phyloP scores from a whole-genome alignment of 2,329 filamentous ascomycete genomes.

The Didymosphaeria variabile region DNA sequence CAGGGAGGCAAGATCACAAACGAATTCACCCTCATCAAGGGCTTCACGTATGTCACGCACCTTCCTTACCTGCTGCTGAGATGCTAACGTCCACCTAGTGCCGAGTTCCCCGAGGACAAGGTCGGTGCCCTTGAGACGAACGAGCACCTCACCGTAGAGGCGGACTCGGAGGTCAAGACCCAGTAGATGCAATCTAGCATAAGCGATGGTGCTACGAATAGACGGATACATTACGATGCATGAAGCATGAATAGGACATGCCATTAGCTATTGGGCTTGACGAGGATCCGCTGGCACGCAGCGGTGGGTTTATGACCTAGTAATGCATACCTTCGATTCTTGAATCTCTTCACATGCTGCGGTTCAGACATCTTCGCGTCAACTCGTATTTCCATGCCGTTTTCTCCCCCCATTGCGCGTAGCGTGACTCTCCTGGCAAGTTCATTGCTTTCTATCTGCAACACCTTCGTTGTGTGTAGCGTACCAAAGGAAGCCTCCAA shows the following conservation, averaged over 20 bases:
- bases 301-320: background rate
- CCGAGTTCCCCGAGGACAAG: slow-evolving; percentile 73
- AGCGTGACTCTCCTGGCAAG: too few species aligned
- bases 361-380: background rate
- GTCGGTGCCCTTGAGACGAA: slow-evolving; percentile 72
- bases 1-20: slow-evolving; percentile 86
- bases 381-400: background rate
- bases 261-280: background rate
- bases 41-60: slow-evolving; percentile 77
- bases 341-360: background rate
- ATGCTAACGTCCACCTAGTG: slow-evolving; percentile 61
- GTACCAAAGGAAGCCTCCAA: too few species aligned
- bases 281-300: background rate
- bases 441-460: too few species aligned
- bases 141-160: slow-evolving; percentile 82
- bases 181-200: slow-evolving; percentile 63
- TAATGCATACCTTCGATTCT: slow-evolving; percentile 6
- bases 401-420: background rate
- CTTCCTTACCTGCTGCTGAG: background rate
- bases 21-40: slow-evolving; percentile 88
- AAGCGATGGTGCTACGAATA: slow-evolving; percentile 15
- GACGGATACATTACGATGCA: slow-evolving; percentile 14
- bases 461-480: too few species aligned
- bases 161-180: slow-evolving; percentile 73
- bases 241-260: slow-evolving; percentile 1